Base-by-base conservation (phyloP, 1,284 basidiomycete species). In the Puccinia triticina region DNA sequence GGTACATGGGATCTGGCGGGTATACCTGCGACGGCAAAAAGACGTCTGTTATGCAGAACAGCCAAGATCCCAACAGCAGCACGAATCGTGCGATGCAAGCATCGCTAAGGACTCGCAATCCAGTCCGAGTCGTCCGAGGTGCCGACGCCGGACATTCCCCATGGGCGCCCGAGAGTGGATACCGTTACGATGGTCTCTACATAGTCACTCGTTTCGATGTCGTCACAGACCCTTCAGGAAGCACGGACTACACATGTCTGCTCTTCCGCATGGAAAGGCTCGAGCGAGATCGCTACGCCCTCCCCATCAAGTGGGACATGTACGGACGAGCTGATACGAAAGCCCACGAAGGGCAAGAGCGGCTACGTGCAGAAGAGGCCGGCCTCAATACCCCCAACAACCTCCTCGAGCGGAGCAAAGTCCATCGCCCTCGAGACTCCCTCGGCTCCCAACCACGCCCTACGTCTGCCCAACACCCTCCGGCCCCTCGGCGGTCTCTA, bases 181-280 rank as follows among this genome's bases (percentile, higher is more conserved):
- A 94, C 85, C 91, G 93, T 12, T 95, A 95, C 85, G 92, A 94
- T 84, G 94, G 94, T 0, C 88, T 95, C 34, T 95, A 95, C 85
- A 88, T 86, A 3, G 92, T 93, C 12, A 92, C 91, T 83, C 78
- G 86, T 26, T 82, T 23, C 34, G 32, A 40, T 1, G 16, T 23
- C 11, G 48, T 69, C 5, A 16, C 11, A 18, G 77, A 80, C 26
- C 77, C 77, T 16, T 50, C 46, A 23, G 64, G 66, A 10, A 0
- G 29, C 18, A 80, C 77, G 2, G 5, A 72, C 1, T 80, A 11
- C 18, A 14, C 0, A 21, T 80, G 77, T 46, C n/a, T 53, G 14
- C 34, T 80, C n/a, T 80, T 48, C 32, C 48, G 77, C n/a, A 57
- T 80, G 67, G 77, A 80, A 59, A 50, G 77, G 23, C 50, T 80